Evolutionary conservation across 148 eudicot genomes (phyloP).

Genomic region (Rhododendron ferrugineum): DNA sequence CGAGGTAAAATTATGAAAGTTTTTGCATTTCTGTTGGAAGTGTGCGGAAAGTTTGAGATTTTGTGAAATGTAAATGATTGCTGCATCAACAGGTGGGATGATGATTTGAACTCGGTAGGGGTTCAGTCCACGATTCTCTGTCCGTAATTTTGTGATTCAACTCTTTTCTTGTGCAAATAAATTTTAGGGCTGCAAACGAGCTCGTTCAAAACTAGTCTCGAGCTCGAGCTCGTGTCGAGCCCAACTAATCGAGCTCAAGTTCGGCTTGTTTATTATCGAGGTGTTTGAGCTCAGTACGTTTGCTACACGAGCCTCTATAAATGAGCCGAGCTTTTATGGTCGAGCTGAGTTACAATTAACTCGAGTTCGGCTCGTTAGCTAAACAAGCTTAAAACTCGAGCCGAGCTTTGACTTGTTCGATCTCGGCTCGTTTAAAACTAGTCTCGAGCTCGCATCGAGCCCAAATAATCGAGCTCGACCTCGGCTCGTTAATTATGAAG

Average conservation of each 20-base stretch:
- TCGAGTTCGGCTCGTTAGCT: too few relatives aligned
- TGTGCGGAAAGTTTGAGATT: background rate
- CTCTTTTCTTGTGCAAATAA: background rate
- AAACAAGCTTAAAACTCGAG: too few relatives aligned
- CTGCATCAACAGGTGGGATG: background rate
- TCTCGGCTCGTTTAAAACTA: background rate
- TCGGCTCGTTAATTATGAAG: background rate
- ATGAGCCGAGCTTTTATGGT: too few relatives aligned
- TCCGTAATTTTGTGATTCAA: background rate
- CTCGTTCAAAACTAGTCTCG: background rate
- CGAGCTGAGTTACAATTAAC: too few relatives aligned
- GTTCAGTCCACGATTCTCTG: background rate
- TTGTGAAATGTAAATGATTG: background rate
- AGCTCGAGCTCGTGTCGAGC: background rate
- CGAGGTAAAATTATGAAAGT: slow-evolving; percentile 34
- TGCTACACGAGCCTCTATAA: too few relatives aligned
- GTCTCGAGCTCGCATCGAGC: background rate
- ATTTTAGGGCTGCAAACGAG: background rate
- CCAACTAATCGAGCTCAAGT: too few relatives aligned
- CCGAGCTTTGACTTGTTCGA: background rate
- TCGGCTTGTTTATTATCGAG: too few relatives aligned
- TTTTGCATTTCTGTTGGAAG: background rate
- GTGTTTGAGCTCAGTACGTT: too few relatives aligned
- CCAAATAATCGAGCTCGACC: background rate
- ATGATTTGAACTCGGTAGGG: background rate